phyloP scores from a whole-genome alignment of 2,329 filamentous ascomycete genomes.

The Botrytis porri region DNA sequence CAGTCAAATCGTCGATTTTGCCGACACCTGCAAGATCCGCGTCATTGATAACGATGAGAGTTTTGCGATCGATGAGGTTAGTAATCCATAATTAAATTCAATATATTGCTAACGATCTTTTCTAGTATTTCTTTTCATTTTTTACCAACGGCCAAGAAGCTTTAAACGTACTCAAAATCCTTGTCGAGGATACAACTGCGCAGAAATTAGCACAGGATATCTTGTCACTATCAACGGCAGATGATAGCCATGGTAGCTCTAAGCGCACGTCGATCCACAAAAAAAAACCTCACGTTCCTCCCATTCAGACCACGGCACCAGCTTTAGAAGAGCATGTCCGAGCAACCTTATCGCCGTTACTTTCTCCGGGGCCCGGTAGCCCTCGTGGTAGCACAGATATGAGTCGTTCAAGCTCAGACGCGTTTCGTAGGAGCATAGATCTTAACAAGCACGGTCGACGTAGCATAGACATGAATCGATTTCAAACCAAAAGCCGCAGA shows the following conservation, averaged over 20 bases:
- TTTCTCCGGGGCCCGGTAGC: slow-evolving; percentile 43
- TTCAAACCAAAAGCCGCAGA: slow-evolving; percentile 47
- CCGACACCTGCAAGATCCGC: slow-evolving; percentile 88
- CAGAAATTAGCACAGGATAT: slow-evolving; percentile 37
- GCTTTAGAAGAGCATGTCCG: slow-evolving; percentile 55
- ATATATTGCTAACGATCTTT: slow-evolving; percentile 31
- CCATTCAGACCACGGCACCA: slow-evolving; percentile 30
- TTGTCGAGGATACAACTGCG: slow-evolving; percentile 38
- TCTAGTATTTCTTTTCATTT: slow-evolving; percentile 92
- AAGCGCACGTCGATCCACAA: slow-evolving; percentile 31
- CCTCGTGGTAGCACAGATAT: slow-evolving; percentile 55
- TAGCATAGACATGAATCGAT: slow-evolving; percentile 52
- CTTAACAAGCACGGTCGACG: slow-evolving; percentile 39
- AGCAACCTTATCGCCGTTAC: slow-evolving; percentile 55
- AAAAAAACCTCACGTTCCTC: slow-evolving; percentile 22
- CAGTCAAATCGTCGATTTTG: slow-evolving; percentile 84
- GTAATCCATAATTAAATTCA: slow-evolving; percentile 25
- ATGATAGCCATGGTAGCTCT: slow-evolving; percentile 26
- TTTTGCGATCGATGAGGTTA: slow-evolving; percentile 88
- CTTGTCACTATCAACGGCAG: slow-evolving; percentile 26
- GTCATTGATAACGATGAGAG: slow-evolving; percentile 93
- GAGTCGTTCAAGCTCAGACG: slow-evolving; percentile 53
- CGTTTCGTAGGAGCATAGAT: slow-evolving; percentile 52
- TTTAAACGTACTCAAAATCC: slow-evolving; percentile 63
- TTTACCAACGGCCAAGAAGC: slow-evolving; percentile 84